A percentile compares a stretch with the other conserved stretches of the same genome.
Evolutionary conservation across 495 filamentous ascomycete genomes (phyloP).

Genomic region (Pyrenopolyporus hunteri): DNA sequence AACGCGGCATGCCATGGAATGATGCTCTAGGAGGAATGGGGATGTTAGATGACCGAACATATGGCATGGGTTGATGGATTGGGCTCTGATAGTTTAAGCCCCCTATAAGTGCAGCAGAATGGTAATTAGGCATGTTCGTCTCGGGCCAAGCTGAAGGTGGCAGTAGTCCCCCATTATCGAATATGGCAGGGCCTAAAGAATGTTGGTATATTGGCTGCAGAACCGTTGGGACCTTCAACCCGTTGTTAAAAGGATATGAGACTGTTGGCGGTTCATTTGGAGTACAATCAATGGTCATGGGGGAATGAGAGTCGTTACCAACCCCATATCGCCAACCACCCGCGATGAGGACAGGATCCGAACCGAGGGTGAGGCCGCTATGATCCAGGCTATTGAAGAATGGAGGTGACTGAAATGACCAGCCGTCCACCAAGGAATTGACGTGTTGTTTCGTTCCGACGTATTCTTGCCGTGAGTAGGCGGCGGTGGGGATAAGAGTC

Average conservation of each 20-base stretch:
- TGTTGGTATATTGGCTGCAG: constrained; percentile 75
- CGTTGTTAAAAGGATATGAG: constrained; percentile 48
- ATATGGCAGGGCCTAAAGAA: constrained; percentile 71
- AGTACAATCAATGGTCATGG: constrained; percentile 31
- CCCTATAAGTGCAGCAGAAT: constrained; percentile 21
- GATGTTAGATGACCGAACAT: constrained; percentile 36
- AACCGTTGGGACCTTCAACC: constrained; percentile 67
- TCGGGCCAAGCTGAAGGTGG: constrained; percentile 78
- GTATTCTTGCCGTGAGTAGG: constrained; percentile 39
- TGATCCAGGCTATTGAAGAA: constrained; percentile 20
- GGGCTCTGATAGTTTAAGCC: constrained; percentile 22
- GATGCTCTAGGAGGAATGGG: constrained; percentile 28
- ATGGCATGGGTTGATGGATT: constrained; percentile 20
- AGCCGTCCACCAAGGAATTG: constrained; percentile 23
- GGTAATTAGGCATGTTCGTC: constrained; percentile 60
- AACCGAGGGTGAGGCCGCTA: constrained; percentile 14
- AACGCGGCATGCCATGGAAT: constrained; percentile 27
- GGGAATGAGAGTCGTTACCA: constrained; percentile 24
- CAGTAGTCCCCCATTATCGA: constrained; percentile 72
- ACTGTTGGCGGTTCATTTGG: constrained; percentile 29
- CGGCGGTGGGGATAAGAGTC: constrained; percentile 46
- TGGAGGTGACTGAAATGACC: constrained; percentile 25
- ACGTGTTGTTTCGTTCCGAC: constrained; percentile 21
- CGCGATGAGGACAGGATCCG: constrained; percentile 16
- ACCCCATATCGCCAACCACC: constrained; percentile 29